These are phyloP conservation scores for Thelonectria olida DNA, from an alignment of 2,329 filamentous ascomycete species.

Conservation along the genomic window DNA sequence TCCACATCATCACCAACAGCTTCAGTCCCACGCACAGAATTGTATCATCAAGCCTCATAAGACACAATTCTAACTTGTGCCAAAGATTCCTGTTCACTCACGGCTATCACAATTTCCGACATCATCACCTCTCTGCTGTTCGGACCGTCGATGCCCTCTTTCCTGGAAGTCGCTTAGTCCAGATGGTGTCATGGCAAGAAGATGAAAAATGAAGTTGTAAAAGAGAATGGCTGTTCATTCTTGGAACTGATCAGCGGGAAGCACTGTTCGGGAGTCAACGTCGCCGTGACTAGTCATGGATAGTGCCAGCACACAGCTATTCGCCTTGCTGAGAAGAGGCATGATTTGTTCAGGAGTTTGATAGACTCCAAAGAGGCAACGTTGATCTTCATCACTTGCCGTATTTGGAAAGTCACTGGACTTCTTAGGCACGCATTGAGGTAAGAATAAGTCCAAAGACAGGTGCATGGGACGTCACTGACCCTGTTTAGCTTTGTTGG, in stretches of 20 bases:
- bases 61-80: constrained; percentile 25
- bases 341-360: neutral
- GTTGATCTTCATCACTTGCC: constrained; percentile 1
- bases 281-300: neutral
- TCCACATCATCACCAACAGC: neutral
- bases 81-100: neutral
- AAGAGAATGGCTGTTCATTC: neutral
- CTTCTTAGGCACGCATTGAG: constrained; percentile 2
- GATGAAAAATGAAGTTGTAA: neutral
- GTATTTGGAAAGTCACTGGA: neutral
- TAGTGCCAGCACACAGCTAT: neutral
- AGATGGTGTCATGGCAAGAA: constrained; percentile 26
- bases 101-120: constrained; percentile 31
- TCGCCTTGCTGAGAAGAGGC: neutral
- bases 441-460: constrained; percentile 9
- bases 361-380: neutral
- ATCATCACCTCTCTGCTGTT: neutral
- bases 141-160: constrained; percentile 6
- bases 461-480: neutral
- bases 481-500: neutral
- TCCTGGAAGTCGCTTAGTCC: constrained; percentile 24
- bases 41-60: constrained; percentile 35
- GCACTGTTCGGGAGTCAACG: neutral
- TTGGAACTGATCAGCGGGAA: constrained; percentile 20
- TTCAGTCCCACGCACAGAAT: constrained; percentile 1